These are phyloP conservation scores for Rosa chinensis DNA, from an alignment of 306 rosid genomes.

Conservation along the genomic window DNA sequence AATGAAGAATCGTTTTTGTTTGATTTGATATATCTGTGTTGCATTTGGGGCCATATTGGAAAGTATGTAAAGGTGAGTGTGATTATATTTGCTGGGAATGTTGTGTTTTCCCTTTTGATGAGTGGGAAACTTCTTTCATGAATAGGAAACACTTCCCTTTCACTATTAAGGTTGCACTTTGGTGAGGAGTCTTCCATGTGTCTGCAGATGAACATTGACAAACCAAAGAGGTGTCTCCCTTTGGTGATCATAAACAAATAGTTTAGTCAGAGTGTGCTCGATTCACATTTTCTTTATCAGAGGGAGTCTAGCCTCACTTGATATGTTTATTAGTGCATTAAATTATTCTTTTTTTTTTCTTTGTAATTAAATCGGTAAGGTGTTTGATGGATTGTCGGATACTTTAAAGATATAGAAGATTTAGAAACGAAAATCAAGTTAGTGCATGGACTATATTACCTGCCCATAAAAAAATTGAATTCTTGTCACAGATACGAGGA, in stretches of 20 bases:
- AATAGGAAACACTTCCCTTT: slow-evolving; percentile 25
- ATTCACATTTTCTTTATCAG: background rate
- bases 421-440: background rate
- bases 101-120: slow-evolving; percentile 46
- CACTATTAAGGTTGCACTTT: slow-evolving; percentile 33
- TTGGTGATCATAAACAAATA: background rate
- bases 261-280: background rate
- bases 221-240: background rate
- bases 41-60: slow-evolving; percentile 49
- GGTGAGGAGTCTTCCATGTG: slow-evolving; percentile 22
- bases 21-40: slow-evolving; percentile 67
- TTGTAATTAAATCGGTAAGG: background rate
- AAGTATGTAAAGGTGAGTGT: slow-evolving; percentile 43
- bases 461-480: background rate
- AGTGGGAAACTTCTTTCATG: slow-evolving; percentile 25
- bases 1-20: slow-evolving; percentile 51
- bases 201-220: slow-evolving; percentile 6
- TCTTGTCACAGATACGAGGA: background rate
- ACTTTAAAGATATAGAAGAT: background rate
- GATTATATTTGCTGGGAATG: slow-evolving; percentile 51
- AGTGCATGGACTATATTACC: background rate
- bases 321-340: background rate
- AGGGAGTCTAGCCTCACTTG: background rate
- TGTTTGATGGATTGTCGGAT: background rate
- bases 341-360: background rate